Percentiles rank a stretch among this genome's conserved stretches.
Conservation (phyloP, 352 stramenopile genomes). For the Pythium rishiriense region DNA sequence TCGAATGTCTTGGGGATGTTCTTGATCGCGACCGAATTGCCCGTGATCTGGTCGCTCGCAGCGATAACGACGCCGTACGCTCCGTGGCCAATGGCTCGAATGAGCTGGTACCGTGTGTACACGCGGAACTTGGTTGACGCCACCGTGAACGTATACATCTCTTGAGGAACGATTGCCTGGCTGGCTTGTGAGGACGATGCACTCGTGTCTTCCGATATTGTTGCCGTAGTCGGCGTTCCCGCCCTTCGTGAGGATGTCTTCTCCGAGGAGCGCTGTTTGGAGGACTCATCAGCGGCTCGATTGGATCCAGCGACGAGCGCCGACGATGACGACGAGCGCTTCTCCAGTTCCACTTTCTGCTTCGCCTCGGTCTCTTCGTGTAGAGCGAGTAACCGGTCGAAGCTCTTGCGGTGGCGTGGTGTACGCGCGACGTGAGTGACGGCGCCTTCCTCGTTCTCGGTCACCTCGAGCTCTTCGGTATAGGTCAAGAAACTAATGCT, state of each 20-base stretch:
- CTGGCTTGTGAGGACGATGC: not conserved
- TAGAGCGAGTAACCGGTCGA: conserved; percentile 68
- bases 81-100: conserved; percentile 77
- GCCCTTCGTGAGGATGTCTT: conserved; percentile 3
- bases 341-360: conserved; percentile 38
- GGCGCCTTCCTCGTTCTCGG: conserved; percentile 35
- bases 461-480: conserved; percentile 48
- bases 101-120: conserved; percentile 82
- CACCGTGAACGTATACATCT: conserved; percentile 86
- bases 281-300: not conserved
- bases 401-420: conserved; percentile 68
- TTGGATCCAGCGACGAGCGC: not conserved
- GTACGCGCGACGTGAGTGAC: conserved; percentile 29
- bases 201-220: not conserved
- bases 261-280: not conserved
- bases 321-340: conserved; percentile 27
- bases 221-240: not conserved
- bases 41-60: conserved; percentile 76
- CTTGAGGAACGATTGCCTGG: conserved; percentile 28
- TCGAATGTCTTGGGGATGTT: conserved; percentile 87
- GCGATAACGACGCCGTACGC: conserved; percentile 83
- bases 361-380: conserved; percentile 69
- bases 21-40: conserved; percentile 84
- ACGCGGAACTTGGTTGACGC: conserved; percentile 84
- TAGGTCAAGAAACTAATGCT: conserved; percentile 80